Percentiles rank a stretch among this genome's conserved stretches.
These are phyloP conservation scores for Houttuynia cordata DNA, from an alignment of 164 flowering plant genomes.

Conservation along the genomic window DNA sequence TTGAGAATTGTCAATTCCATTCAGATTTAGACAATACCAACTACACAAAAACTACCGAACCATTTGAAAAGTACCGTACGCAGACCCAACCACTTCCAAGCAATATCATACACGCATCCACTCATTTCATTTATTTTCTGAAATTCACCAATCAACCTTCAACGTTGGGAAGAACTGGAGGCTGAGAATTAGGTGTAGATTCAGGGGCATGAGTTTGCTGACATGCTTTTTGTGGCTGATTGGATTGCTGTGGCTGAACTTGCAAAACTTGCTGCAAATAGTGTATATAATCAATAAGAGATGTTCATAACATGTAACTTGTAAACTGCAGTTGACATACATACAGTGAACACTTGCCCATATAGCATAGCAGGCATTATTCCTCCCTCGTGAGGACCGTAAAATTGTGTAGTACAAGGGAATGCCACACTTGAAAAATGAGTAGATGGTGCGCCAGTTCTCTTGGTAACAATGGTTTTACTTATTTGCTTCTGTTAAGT, in stretches of 20 bases:
- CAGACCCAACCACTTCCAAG: too few species aligned
- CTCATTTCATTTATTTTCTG: too few species aligned
- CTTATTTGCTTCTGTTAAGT: background rate
- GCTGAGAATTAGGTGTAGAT: background rate
- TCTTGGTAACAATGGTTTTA: background rate
- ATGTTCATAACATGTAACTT: background rate
- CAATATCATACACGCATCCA: too few species aligned
- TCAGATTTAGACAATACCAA: too few species aligned
- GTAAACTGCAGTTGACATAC: background rate
- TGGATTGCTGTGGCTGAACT: background rate
- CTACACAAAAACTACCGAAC: too few species aligned
- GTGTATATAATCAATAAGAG: too few species aligned
- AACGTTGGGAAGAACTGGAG: background rate
- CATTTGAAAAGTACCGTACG: too few species aligned
- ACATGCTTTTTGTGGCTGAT: background rate
- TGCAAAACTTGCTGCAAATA: background rate
- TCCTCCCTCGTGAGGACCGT: background rate
- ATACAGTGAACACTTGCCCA: background rate
- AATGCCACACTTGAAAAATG: background rate
- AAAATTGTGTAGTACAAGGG: background rate
- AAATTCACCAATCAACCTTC: too few species aligned
- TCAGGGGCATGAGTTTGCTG: background rate
- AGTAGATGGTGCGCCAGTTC: background rate
- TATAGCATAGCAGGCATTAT: background rate
- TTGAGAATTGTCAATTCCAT: too few species aligned